Percentiles rank a stretch among this genome's conserved stretches.
These are phyloP conservation scores for Balamuthia mandrillaris DNA, from an alignment of 208 protist genomes.

Conservation along the genomic window DNA sequence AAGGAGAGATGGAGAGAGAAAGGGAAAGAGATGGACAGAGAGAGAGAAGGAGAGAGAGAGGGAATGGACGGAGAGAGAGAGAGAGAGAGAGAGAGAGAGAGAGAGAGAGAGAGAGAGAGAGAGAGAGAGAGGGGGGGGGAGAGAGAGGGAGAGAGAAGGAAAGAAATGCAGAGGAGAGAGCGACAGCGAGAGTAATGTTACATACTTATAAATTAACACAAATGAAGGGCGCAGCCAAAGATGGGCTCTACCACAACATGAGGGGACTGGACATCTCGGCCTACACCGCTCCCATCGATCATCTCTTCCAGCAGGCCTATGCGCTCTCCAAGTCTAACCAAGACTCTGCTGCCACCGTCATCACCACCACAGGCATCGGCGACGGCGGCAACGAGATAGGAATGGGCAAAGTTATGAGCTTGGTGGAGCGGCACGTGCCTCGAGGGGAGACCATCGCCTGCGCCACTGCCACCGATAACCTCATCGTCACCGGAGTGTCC, in stretches of 20 bases:
- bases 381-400: conserved; percentile 41
- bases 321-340: too few species aligned
- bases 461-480: not conserved
- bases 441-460: not conserved
- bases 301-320: not conserved
- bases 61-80: too few species aligned
- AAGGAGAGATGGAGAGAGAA: too few species aligned
- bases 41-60: too few species aligned
- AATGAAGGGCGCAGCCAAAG: not conserved
- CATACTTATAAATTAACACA: not conserved
- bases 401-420: conserved; percentile 20
- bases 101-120: too few species aligned
- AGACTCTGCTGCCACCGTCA: not conserved
- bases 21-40: too few species aligned
- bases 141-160: too few species aligned
- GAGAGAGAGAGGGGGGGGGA: too few species aligned
- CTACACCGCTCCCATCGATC: conserved; percentile 26
- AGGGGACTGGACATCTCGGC: not conserved
- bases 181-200: too few species aligned
- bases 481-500: conserved; percentile 25
- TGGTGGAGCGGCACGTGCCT: not conserved
- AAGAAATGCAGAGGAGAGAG: too few species aligned
- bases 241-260: conserved; percentile 37
- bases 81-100: too few species aligned
- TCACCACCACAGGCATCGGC: conserved; percentile 26